Conservation (phyloP, 2,329 filamentous ascomycete genomes). For the Macroventuria anomochaeta region DNA sequence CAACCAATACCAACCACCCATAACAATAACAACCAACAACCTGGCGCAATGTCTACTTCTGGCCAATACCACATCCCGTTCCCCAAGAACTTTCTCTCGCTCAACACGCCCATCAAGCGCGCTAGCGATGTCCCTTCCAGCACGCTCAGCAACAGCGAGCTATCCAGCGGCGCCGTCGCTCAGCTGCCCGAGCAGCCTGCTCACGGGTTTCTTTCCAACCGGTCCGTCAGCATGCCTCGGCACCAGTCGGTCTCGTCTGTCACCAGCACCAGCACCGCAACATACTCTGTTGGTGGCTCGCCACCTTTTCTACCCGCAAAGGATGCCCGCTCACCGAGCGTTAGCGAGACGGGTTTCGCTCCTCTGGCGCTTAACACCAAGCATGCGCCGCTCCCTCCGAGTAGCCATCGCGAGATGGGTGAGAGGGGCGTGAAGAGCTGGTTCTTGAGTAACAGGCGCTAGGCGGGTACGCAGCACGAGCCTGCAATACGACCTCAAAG, state of each 20-base stretch:
- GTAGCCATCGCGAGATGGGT: conserved; percentile 31
- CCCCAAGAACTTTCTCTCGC: conserved; percentile 44
- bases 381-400: conserved; percentile 35
- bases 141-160: conserved; percentile 16
- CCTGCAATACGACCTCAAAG: too few relatives aligned
- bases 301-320: conserved; percentile 39
- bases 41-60: conserved; percentile 45
- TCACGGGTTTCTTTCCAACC: conserved; percentile 50
- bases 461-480: conserved; percentile 7
- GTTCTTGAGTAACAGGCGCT: conserved; percentile 45
- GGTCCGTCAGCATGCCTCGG: conserved; percentile 25
- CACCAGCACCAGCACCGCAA: conserved; percentile 22
- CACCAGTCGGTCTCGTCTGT: conserved; percentile 41
- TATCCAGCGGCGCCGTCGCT: conserved; percentile 19
- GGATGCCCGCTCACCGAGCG: conserved; percentile 35
- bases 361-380: conserved; percentile 47
- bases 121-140: conserved; percentile 13
- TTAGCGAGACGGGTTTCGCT: conserved; percentile 37
- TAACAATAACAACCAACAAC: conserved; percentile 22
- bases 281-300: conserved; percentile 27
- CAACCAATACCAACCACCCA: conserved; percentile 16
- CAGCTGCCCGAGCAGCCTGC: conserved; percentile 30
- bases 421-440: conserved; percentile 26
- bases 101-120: conserved; percentile 43
- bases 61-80: conserved; percentile 48